Evolutionary conservation across 768 basidiomycete species (phyloP), one percentile per base, ranked within the genome.

Genomic region (Cyclocybe cylindracea): DNA sequence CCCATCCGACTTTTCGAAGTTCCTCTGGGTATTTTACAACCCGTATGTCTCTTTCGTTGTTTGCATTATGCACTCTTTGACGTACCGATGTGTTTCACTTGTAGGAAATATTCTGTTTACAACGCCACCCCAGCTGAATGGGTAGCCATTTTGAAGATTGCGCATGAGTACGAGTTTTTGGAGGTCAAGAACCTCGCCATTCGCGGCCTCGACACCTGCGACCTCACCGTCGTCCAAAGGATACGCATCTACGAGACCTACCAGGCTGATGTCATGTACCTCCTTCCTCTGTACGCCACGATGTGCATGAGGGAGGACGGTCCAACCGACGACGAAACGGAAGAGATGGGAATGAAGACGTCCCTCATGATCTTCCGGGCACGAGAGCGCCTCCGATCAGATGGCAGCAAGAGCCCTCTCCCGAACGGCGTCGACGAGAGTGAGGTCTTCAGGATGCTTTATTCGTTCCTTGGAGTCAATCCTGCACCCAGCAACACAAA

Each of bases 21-120:
- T 86, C 41, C 64, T 84, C 0, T 85, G 79, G 80, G 75, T 86
- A 0, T 83, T 86, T 44, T 87, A 87, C 46, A 84, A 85, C 46
- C 70, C 75, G 85, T 86, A 53, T 48, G 81, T 70, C 18, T 36
- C 4, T 0, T 18, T 33, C 36, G 13, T 8, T 29, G 3, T 16
- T 31, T 13, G 16, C 16, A 16, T 16, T 1, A 16, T 16, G 16
- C 16, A 1, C 13, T 24, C 9, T 14, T 6, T 11, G 6, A 10
- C 8, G 48, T 13, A 24, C 45, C 2, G n/a, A 8, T 13, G 34
- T 44, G n/a, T 16, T 44, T 39, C 19, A 29, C 6, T 44, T 31
- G 19, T 54, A 88, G 85, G 0, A 71, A 66, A 51, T 87, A 84
- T 48, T 80, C 80, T 1, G 68, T 78, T 7, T 85, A 86, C 50